Evolutionary conservation across 176 grass and related monocot genomes (phyloP), one percentile per base, ranked within the genome.

Genomic region (Chloris gayana): DNA sequence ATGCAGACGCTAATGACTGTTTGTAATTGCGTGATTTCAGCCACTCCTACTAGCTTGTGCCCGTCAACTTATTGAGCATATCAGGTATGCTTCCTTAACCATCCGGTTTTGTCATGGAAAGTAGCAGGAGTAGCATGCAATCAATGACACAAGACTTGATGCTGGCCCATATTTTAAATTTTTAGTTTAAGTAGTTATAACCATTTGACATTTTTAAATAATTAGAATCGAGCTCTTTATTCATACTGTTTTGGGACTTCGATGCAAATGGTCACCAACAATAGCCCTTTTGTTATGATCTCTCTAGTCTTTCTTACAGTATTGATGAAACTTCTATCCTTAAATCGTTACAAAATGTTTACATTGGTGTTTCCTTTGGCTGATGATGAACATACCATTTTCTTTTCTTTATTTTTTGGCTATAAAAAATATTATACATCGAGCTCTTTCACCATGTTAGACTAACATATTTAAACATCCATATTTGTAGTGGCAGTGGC

Each of bases 11-110:
- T 85, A 74, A 86, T 19, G 18, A 74, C 46, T 34, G 42, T 35
- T 39, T 24, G 46, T 56, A 79, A 68, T 90, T 72, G 80, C 80
- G 26, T 79, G 26, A 29, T 72, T 78, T 69, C 86, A 95, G 96
- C 92, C 90, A 18, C 87, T 92, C 47, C 81, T 98, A 87, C 47
- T 83, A 53, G 88, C 92, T 80, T 95, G 90, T 82, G 95, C 83
- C 57, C 90, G 95, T 31, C 92, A 91, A 86, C 70, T 98, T 74
- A 95, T 98, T 18, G 92, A 98, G 70, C 88, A 98, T 66, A 98
- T 95, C 67, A 98, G 95, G 95, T 98, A 77, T 72, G 41, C 37
- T 78, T 73, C 56, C 66, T 83, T 80, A 26, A 51, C 19, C 7
- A 27, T 75, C 14, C 59, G 34, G 3, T 31, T 61, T 39, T 37